Evolutionary conservation across 2,329 filamentous ascomycete species (phyloP).

Genomic region (Penicillium hesseltinei): DNA sequence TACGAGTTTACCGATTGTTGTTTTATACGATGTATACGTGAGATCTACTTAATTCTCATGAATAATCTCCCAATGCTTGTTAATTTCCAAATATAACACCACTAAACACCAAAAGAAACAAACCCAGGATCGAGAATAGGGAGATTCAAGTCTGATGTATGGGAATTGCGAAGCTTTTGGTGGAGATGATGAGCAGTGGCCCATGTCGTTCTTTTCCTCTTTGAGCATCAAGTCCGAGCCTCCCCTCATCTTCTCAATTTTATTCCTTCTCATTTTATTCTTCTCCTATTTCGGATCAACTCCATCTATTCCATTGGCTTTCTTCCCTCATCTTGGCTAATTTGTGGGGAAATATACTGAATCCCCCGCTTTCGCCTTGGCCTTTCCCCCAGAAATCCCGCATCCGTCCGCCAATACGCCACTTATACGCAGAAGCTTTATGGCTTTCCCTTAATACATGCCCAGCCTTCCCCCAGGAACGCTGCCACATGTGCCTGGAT

Average conservation of each 20-base stretch:
- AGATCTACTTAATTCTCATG: too few species aligned
- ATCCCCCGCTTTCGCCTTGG: constrained; percentile 1
- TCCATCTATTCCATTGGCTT: not conserved
- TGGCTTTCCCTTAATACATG: not conserved
- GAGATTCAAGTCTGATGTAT: not conserved
- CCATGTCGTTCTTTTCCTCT: not conserved
- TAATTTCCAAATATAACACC: not conserved
- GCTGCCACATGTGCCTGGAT: constrained; percentile 5
- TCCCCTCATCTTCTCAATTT: constrained; percentile 1
- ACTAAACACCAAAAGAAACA: not conserved
- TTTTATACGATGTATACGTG: not conserved
- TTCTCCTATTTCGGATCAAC: not conserved
- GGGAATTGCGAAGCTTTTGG: not conserved
- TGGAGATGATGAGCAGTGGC: not conserved
- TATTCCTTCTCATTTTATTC: too few species aligned
- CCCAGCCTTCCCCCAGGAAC: not conserved
- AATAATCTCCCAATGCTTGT: not conserved
- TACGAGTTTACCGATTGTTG: not conserved
- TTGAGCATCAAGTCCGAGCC: constrained; percentile 2
- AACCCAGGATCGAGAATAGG: not conserved
- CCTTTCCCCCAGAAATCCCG: constrained; percentile 2
- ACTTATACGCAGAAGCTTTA: constrained; percentile 1
- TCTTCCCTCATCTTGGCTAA: not conserved
- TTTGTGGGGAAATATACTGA: not conserved
- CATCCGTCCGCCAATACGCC: not conserved